Conservation (phyloP, 139 green algal species). For the Chlamydomonas sphaeroides region DNA sequence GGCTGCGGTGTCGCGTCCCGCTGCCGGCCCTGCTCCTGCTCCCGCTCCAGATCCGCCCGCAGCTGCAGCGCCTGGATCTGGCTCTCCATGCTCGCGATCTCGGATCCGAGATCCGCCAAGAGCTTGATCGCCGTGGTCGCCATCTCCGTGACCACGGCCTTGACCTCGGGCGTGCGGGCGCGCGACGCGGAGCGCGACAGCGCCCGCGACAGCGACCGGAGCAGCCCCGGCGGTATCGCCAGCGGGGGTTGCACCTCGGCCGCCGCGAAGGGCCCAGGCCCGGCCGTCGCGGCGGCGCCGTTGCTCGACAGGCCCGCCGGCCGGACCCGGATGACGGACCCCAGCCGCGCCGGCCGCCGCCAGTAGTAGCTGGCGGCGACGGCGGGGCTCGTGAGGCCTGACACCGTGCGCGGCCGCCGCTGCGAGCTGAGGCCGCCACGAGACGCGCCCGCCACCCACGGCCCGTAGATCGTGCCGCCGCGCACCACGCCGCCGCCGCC, state of each 20-base stretch:
- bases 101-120: slow-evolving; percentile 17
- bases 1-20: background rate
- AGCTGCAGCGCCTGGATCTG: slow-evolving; percentile 13
- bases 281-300: background rate
- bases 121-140: slow-evolving; percentile 5
- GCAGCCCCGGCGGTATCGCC: background rate
- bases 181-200: background rate
- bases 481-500: too few relatives aligned
- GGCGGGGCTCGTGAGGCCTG: background rate
- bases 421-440: background rate
- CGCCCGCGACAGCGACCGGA: background rate
- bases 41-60: slow-evolving; percentile 1
- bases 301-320: background rate
- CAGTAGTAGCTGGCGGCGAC: slow-evolving; percentile 31
- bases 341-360: slow-evolving; percentile 9
- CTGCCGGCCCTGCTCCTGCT: background rate
- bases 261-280: background rate
- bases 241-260: background rate
- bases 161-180: background rate
- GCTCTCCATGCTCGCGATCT: slow-evolving; percentile 24
- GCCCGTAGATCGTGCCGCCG: too few relatives aligned
- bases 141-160: too few relatives aligned
- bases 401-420: background rate
- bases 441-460: background rate
- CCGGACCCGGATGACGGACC: slow-evolving; percentile 1